A percentile compares a stretch with the other conserved stretches of the same genome.
These are phyloP conservation scores for Centaurea solstitialis DNA, from an alignment of 129 eudicot species.

Conservation along the genomic window DNA sequence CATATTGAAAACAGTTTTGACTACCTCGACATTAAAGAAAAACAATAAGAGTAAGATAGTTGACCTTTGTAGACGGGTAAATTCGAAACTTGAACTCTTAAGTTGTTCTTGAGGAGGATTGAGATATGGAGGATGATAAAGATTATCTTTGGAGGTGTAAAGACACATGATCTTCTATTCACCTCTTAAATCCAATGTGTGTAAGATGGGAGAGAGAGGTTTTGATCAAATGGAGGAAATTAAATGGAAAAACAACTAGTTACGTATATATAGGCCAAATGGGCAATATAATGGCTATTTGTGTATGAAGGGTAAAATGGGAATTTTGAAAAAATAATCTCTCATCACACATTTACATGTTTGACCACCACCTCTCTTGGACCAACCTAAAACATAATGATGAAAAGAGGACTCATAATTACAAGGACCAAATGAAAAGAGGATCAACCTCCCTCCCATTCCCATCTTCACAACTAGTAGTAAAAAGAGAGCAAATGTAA, in stretches of 20 bases:
- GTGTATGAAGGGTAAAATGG: conserved; percentile 30
- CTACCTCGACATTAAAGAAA: neutral
- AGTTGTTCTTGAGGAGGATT: conserved; percentile 28
- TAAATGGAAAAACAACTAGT: conserved; percentile 12
- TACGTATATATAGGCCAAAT: conserved; percentile 31
- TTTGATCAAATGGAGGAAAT: conserved; percentile 14
- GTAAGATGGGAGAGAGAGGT: conserved; percentile 16
- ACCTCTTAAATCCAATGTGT: conserved; percentile 3
- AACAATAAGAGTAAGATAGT: conserved; percentile 10
- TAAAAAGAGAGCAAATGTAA: conserved; percentile 34
- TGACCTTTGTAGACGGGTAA: conserved; percentile 34
- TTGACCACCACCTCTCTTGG: conserved; percentile 47
- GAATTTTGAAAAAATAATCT: conserved; percentile 13
- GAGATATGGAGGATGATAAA: conserved; percentile 25
- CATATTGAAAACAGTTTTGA: conserved; percentile 1
- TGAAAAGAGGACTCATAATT: conserved; percentile 46
- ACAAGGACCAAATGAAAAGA: conserved; percentile 42
- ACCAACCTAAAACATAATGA: conserved; percentile 46
- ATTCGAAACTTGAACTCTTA: conserved; percentile 8
- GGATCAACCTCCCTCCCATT: conserved; percentile 31
- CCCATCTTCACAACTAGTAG: conserved; percentile 32
- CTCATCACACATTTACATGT: conserved; percentile 49
- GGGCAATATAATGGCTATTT: conserved; percentile 7
- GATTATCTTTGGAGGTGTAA: conserved; percentile 18
- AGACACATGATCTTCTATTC: conserved; percentile 31